Base-by-base conservation (phyloP, 2,329 filamentous ascomycete species). In the Aaosphaeria arxii region DNA sequence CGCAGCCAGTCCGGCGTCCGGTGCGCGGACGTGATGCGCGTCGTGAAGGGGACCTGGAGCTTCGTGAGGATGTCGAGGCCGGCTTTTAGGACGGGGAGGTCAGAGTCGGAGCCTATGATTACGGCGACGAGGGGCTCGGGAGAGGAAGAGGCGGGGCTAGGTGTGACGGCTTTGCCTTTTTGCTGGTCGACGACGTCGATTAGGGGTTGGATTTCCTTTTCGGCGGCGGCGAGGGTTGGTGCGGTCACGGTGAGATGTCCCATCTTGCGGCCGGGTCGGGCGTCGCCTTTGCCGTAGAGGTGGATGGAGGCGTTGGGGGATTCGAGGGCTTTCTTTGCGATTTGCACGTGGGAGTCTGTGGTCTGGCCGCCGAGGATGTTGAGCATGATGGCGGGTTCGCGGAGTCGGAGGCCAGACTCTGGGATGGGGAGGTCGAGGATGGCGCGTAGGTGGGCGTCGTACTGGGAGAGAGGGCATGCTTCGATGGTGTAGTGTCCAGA, bases 401-500 rank as follows among this genome's bases (percentile, higher is more conserved):
- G 80, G 45, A 81, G 84, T 65, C 77, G 70, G 11, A 89, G 74
- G 33, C 77, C 71, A 28, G 69, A 56, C 43, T 72, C 62, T 11
- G 70, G 66, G 45, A 82, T 75, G 2, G 89, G 82, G 5, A 85
- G 71, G 60, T 84, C 82, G 35, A 96, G 81, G 53, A 99, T 92
- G 1, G 92, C 85, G 50, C 86, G 83, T 7, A 97, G 82, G 66
- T 99, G 91, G 2, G 90, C 88, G 67, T 94, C 90, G 72, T 89
- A 99, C 71, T 99, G 94, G 1, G 91, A 96, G 51, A 92, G 83
- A 0, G 86, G 85, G 43, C 94, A 89, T 4, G 89, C 89, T 74
- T 99, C 92, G 55, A 97, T 97, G 3, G 89, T 95, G 72, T 91
- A 92, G 72, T 97, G 94, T 0, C 94, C 94, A 0, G 89, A 95